Base-by-base conservation (phyloP, 768 basidiomycete genomes). In the Amanita brunnescens region DNA sequence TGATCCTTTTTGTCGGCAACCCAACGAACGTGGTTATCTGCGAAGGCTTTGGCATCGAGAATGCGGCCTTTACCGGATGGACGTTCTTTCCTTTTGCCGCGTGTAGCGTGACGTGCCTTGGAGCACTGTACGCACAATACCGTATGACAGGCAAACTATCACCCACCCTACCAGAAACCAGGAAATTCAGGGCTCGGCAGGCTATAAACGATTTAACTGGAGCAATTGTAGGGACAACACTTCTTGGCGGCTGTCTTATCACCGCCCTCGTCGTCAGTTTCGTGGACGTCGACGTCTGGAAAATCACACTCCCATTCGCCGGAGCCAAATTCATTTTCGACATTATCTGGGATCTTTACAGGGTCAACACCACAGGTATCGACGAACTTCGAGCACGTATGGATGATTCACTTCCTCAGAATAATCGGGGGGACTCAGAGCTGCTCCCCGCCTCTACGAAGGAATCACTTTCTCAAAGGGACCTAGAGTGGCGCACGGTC, bases 11-110 rank as follows among this genome's bases (percentile, higher is more conserved):
- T 44, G 85, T 91, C 2, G 87, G 87, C 0, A 98, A 97, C 61
- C 91, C 90, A 1, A 98, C 95, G 1, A 98, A 97, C 60, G 83
- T 96, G 18, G 87, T 98, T 42, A 81, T 96, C 20, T 87, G 90
- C 45, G 91, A 90, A 48, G 90, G 91, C 0, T 92, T 96, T 62
- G 62, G 70, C 3, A 74, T 95, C 41, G 84, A 86, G 44, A 88
- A 89, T 55, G 77, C 79, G 7, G 79, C 80, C 0, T 93, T 87
- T 66, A 88, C 87, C 0, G 87, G 85, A 0, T 91, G 91, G 67
- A 80, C 86, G 13, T 84, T 89, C 44, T 69, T 94, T 10, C 91
- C 92, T 0, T 87, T 91, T 59, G 61, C 94, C 24, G 83, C 78
- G 2, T 72, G 83, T 73, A 63, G 61, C 71, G 42, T 81, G n/a